A percentile compares a stretch with the other conserved stretches of the same genome.
These are phyloP conservation scores for Aeminium ludgeri DNA, from an alignment of 495 filamentous ascomycete genomes.

Conservation along the genomic window DNA sequence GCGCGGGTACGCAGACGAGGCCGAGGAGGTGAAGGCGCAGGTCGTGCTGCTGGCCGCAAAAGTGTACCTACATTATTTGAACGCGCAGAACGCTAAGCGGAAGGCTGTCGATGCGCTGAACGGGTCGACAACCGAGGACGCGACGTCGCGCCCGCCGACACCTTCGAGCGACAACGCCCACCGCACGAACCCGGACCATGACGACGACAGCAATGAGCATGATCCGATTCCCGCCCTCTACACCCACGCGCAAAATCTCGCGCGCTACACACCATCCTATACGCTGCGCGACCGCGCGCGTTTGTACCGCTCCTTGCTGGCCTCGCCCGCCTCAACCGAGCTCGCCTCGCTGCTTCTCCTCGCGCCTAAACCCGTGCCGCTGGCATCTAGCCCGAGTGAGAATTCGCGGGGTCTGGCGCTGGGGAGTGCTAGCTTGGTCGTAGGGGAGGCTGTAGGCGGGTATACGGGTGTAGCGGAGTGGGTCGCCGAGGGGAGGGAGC, in stretches of 20 bases:
- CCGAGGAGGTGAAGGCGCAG: slow-evolving; percentile 71
- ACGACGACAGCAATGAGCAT: too few relatives aligned
- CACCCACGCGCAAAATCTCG: slow-evolving; percentile 67
- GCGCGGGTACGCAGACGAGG: slow-evolving; percentile 68
- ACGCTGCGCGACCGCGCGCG: slow-evolving; percentile 82
- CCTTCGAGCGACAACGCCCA: too few relatives aligned
- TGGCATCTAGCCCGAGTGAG: slow-evolving; percentile 69
- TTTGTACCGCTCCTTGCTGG: slow-evolving; percentile 69
- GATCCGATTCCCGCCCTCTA: slow-evolving; percentile 63
- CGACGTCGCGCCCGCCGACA: slow-evolving; percentile 8
- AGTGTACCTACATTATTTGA: slow-evolving; percentile 79
- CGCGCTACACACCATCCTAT: slow-evolving; percentile 85
- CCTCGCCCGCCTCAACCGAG: slow-evolving; percentile 55
- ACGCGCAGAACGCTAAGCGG: slow-evolving; percentile 27
- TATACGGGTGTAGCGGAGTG: slow-evolving; percentile 51
- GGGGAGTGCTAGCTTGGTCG: slow-evolving; percentile 67
- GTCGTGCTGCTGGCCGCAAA: slow-evolving; percentile 86
- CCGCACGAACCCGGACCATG: slow-evolving; percentile 11
- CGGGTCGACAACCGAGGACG: slow-evolving; percentile 2
- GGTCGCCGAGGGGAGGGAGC: slow-evolving; percentile 67
- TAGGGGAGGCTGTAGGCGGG: slow-evolving; percentile 58
- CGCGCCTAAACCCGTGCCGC: slow-evolving; percentile 84
- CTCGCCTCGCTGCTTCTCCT: slow-evolving; percentile 79
- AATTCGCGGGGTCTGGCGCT: slow-evolving; percentile 56
- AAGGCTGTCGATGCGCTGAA: slow-evolving; percentile 14